These are phyloP conservation scores for Aquilaria sinensis DNA, from an alignment of 345 rosid species.

Conservation along the genomic window DNA sequence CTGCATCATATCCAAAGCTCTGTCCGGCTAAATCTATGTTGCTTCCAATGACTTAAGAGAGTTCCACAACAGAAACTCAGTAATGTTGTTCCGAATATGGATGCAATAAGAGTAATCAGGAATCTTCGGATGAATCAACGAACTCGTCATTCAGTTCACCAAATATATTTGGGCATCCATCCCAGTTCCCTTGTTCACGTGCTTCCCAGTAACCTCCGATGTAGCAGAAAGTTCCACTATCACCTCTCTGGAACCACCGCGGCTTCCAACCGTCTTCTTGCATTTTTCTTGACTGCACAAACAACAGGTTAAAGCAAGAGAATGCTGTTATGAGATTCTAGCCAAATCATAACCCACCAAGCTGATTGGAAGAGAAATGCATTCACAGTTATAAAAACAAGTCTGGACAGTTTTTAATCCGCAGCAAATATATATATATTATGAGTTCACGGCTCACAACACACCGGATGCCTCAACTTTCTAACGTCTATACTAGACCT, in stretches of 20 bases:
- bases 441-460: too few relatives aligned
- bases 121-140: constrained; percentile 24
- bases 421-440: too few relatives aligned
- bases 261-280: constrained; percentile 96
- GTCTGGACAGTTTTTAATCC: too few relatives aligned
- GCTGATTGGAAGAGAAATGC: too few relatives aligned
- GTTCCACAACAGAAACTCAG: background rate
- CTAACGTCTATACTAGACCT: too few relatives aligned
- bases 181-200: constrained; percentile 57
- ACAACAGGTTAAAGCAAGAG: background rate
- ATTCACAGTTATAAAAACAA: too few relatives aligned
- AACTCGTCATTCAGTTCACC: constrained; percentile 58
- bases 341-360: too few relatives aligned
- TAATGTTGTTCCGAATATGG: background rate
- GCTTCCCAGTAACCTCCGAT: constrained; percentile 98
- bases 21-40: background rate
- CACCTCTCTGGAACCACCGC: constrained; percentile 65
- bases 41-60: background rate
- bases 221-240: constrained; percentile 54
- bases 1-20: constrained; percentile 13
- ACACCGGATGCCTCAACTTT: too few relatives aligned
- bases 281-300: constrained; percentile 64
- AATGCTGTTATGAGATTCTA: background rate
- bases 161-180: constrained; percentile 71
- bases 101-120: constrained; percentile 13